Evolutionary conservation across 305 asterid species (phyloP).

Genomic region (Lippia alba): DNA sequence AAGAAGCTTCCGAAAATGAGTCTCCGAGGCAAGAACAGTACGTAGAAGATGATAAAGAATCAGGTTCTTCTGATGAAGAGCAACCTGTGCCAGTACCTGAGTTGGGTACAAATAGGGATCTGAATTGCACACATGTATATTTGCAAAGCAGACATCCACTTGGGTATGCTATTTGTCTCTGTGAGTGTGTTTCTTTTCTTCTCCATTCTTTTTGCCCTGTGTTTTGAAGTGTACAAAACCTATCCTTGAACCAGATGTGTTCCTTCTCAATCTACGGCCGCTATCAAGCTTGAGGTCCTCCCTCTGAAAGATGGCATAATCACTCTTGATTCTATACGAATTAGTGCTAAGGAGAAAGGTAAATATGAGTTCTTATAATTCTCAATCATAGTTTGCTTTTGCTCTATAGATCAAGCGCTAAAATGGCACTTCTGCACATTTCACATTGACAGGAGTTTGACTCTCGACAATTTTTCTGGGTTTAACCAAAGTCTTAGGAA

Average conservation of each 20-base stretch:
- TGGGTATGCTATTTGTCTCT: constrained; percentile 50
- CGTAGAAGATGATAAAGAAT: constrained; percentile 36
- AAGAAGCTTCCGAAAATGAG: constrained; percentile 32
- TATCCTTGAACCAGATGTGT: constrained; percentile 54
- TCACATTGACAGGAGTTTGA: not conserved
- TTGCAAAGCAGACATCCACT: constrained; percentile 76
- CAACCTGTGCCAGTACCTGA: constrained; percentile 46
- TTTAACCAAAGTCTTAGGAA: not conserved
- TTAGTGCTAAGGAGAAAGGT: constrained; percentile 67
- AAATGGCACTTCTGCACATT: not conserved
- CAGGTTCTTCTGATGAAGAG: constrained; percentile 47
- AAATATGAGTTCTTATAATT: not conserved
- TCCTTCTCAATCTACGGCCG: constrained; percentile 68
- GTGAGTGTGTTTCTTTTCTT: not conserved
- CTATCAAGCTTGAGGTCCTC: constrained; percentile 75
- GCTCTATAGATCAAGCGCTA: not conserved
- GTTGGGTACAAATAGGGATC: constrained; percentile 58
- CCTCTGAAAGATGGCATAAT: constrained; percentile 72
- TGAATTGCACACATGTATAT: constrained; percentile 73
- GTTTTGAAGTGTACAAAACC: constrained; percentile 31
- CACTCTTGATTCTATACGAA: constrained; percentile 65
- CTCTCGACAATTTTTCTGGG: not conserved
- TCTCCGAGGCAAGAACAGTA: constrained; percentile 39
- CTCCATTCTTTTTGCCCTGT: constrained; percentile 7
- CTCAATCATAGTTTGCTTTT: constrained; percentile 12